Percentiles rank a stretch among this genome's conserved stretches.
These are phyloP conservation scores for Aspergillus steynii DNA, from an alignment of 495 filamentous ascomycete genomes.

Conservation along the genomic window DNA sequence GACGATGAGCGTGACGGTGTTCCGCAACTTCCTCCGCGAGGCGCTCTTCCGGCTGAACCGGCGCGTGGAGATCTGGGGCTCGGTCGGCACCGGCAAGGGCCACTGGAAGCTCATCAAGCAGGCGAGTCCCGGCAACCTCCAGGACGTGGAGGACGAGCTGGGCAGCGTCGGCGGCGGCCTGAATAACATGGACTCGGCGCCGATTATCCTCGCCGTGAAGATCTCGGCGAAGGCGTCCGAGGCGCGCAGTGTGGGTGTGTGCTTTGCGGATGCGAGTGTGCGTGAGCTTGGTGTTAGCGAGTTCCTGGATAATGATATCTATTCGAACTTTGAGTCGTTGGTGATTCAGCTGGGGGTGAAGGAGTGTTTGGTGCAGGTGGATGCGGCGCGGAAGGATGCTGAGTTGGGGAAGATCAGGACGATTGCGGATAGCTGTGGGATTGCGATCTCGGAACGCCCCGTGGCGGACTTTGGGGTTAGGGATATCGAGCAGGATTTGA, in stretches of 20 bases:
- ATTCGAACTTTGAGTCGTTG: constrained; percentile 95
- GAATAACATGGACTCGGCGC: constrained; percentile 75
- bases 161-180: constrained; percentile 51
- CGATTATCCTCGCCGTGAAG: constrained; percentile 93
- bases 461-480: constrained; percentile 77
- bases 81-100: constrained; percentile 61
- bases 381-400: constrained; percentile 77
- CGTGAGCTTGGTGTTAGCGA: constrained; percentile 95
- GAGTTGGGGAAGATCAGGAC: constrained; percentile 84
- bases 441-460: constrained; percentile 80
- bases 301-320: constrained; percentile 96
- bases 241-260: constrained; percentile 85
- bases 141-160: constrained; percentile 96
- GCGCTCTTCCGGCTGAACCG: constrained; percentile 89
- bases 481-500: constrained; percentile 96
- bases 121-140: constrained; percentile 92
- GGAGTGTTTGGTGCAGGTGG: constrained; percentile 82
- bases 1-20: constrained; percentile 90
- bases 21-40: constrained; percentile 93
- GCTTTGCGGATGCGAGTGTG: constrained; percentile 97
- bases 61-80: constrained; percentile 86
- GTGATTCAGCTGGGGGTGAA: constrained; percentile 95
- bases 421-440: constrained; percentile 88
- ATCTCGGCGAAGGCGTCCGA: constrained; percentile 83
- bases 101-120: constrained; percentile 91